A percentile compares a stretch with the other conserved stretches of the same genome.
Conservation (phyloP, 169 alveolate genomes). For the Neospora caninum region DNA sequence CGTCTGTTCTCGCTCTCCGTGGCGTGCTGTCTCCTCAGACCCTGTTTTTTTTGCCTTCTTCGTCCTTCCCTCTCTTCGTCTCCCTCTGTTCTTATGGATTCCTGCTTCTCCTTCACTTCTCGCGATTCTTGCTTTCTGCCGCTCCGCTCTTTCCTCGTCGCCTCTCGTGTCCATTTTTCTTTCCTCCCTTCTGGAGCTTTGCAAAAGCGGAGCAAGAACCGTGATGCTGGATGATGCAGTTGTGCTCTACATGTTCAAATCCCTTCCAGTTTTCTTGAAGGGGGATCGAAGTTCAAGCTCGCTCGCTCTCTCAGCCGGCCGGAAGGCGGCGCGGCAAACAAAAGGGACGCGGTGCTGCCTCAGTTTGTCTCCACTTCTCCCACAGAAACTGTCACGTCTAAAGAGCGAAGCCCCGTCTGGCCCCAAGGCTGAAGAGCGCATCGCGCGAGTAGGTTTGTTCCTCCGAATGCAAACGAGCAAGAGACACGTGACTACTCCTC, state of each 20-base stretch:
- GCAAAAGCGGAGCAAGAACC: too few species aligned
- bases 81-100: neutral
- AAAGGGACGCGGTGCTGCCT: too few species aligned
- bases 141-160: neutral
- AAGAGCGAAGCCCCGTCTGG: constrained; percentile 9
- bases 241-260: too few species aligned
- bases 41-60: neutral
- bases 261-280: too few species aligned
- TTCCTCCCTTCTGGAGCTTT: neutral
- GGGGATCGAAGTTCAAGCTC: too few species aligned
- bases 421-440: constrained; percentile 8
- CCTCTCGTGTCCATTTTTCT: neutral
- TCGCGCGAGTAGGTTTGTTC: neutral
- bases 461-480: neutral
- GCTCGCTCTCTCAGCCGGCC: too few species aligned
- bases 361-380: too few species aligned
- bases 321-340: too few species aligned
- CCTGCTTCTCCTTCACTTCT: neutral
- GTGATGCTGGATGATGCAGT: too few species aligned
- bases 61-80: neutral
- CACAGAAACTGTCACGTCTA: neutral
- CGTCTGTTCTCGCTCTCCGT: too few species aligned
- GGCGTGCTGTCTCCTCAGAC: too few species aligned
- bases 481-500: too few species aligned
- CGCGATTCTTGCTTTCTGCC: neutral